Evolutionary conservation across 768 basidiomycete genomes (phyloP).

Genomic region (Kwoniella mangroviensis): DNA sequence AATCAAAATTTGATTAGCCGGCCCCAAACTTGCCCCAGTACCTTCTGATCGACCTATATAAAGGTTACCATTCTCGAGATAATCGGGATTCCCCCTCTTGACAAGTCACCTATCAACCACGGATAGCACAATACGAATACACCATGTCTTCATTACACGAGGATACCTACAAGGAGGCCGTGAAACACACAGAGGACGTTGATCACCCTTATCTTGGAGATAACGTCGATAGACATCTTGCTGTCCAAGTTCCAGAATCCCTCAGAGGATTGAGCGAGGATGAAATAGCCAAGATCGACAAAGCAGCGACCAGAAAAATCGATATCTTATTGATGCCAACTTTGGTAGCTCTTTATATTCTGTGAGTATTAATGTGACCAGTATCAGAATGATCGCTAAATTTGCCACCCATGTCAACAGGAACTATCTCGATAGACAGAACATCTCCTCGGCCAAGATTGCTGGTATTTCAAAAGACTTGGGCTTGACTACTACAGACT

Average conservation of each 20-base stretch:
- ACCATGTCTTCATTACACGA: slow-evolving; percentile 26
- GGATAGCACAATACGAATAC: neutral
- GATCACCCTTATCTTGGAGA: neutral
- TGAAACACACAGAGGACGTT: slow-evolving; percentile 14
- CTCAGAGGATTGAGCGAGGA: slow-evolving; percentile 39
- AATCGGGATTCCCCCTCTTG: neutral
- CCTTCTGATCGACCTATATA: slow-evolving; percentile 5
- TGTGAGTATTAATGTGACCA: slow-evolving; percentile 18
- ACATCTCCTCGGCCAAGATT: slow-evolving; percentile 44
- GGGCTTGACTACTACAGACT: slow-evolving; percentile 32
- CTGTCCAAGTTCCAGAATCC: slow-evolving; percentile 39
- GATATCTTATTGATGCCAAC: slow-evolving; percentile 51
- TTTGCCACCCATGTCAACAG: slow-evolving; percentile 11
- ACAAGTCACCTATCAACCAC: neutral
- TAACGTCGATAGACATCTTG: slow-evolving; percentile 34
- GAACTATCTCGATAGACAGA: slow-evolving; percentile 42
- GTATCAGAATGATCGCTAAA: neutral
- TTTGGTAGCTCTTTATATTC: slow-evolving; percentile 39
- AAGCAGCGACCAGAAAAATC: slow-evolving; percentile 42
- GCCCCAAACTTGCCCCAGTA: neutral
- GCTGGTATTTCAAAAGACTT: slow-evolving; percentile 41
- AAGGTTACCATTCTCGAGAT: neutral
- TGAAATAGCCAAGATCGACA: slow-evolving; percentile 42
- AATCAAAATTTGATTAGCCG: neutral
- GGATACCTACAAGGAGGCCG: slow-evolving; percentile 31